Percentiles rank a stretch among this genome's conserved stretches.
Conservation (phyloP, 306 rosid genomes). For the Vigna angularis region DNA sequence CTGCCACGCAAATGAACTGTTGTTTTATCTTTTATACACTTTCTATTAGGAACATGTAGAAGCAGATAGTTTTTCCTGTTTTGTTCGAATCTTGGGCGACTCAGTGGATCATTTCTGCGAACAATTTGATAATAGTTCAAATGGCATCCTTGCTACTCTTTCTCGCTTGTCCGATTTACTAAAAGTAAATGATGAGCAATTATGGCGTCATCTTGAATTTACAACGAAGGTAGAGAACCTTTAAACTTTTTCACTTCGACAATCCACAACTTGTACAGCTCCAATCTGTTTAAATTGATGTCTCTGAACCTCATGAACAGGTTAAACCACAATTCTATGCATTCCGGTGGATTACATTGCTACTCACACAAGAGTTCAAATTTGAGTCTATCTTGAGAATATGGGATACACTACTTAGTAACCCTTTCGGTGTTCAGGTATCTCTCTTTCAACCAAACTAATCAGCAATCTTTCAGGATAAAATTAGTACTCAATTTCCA, state of each 20-base stretch:
- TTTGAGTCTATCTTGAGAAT: slow-evolving; percentile 74
- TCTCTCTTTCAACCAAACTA: slow-evolving; percentile 32
- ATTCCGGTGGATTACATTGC: slow-evolving; percentile 87
- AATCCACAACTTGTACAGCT: slow-evolving; percentile 26
- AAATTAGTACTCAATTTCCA: neutral
- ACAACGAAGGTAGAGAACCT: slow-evolving; percentile 63
- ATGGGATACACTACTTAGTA: slow-evolving; percentile 81
- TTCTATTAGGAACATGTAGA: slow-evolving; percentile 70
- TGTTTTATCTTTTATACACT: slow-evolving; percentile 8
- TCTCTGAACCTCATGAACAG: slow-evolving; percentile 45
- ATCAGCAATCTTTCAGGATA: slow-evolving; percentile 5
- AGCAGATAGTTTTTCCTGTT: slow-evolving; percentile 87
- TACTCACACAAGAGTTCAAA: slow-evolving; percentile 80
- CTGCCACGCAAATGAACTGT: slow-evolving; percentile 11
- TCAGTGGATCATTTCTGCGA: slow-evolving; percentile 88
- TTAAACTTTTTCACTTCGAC: slow-evolving; percentile 8
- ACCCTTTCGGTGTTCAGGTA: slow-evolving; percentile 87
- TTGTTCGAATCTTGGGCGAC: slow-evolving; percentile 76
- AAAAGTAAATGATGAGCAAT: slow-evolving; percentile 68
- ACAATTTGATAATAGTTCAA: slow-evolving; percentile 78
- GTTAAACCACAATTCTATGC: slow-evolving; percentile 81
- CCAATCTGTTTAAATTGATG: slow-evolving; percentile 38
- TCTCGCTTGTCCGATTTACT: slow-evolving; percentile 69
- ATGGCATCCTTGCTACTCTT: slow-evolving; percentile 79
- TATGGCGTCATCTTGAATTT: slow-evolving; percentile 85